Base-by-base conservation (phyloP, 306 rosid species). In the Parietaria judaica region DNA sequence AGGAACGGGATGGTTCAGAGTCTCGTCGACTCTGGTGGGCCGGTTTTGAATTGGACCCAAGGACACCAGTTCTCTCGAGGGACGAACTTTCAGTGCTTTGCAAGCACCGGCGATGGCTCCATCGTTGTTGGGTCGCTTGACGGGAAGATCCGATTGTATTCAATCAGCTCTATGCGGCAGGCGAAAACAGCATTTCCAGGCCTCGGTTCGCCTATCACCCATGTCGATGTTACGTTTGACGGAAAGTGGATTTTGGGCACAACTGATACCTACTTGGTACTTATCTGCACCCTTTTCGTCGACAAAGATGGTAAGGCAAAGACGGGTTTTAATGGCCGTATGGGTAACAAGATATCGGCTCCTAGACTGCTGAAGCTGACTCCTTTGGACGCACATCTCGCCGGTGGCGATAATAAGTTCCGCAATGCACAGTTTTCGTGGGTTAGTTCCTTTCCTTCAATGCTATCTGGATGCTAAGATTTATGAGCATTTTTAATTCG, bases 221-320 rank as follows among this genome's bases (percentile, higher is more conserved):
- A 89, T 64, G 94, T 94, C 50, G 97, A 86, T 76, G 97, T 94
- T 48, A 94, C 99, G 1, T 94, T 64, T 55, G 99, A 94, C 77
- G 99, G 99, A 54, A 86, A 83, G 77, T 94, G 97, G 99, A 80
- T 94, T 60, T 78, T 94, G 81, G 97, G 97, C 16, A 94, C 99
- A 12, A 86, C 95, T 0, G 91, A 94, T 58, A 72, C 95, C 17
- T 89, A 89, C 72, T 68, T 94, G 74, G 60, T 94, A 70, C 76
- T 94, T 60, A 78, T 94, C 59, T 94, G 99, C 75, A 61, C 97
- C 34, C 58, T 94, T 38, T 88, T 86, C 63, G 78, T 82, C 57
- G 99, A 86, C 65, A 94, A 94, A 73, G 95, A 78, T 65, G 99
- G 99, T 23, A 89, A 81, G 46, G 16, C 83, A 1, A 94, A 94